Conservation (phyloP, 2,329 filamentous ascomycete genomes). For the Scedosporium aurantiacum region DNA sequence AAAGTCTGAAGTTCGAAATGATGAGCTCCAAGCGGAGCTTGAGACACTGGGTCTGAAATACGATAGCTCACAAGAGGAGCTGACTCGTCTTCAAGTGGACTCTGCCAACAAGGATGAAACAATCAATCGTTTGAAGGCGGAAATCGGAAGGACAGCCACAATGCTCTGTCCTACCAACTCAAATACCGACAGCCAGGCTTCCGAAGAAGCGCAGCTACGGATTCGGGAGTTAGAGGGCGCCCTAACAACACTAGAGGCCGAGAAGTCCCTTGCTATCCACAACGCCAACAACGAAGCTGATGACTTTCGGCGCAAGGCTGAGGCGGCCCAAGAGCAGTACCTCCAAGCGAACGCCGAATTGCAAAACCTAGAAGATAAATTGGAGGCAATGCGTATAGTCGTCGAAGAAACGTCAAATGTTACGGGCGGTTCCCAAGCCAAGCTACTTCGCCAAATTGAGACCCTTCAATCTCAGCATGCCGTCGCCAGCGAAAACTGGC, state of each 20-base stretch:
- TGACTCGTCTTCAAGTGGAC: slow-evolving; percentile 52
- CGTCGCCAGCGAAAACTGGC: slow-evolving; percentile 93
- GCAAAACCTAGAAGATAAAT: slow-evolving; percentile 70
- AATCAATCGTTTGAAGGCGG: slow-evolving; percentile 57
- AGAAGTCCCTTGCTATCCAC: slow-evolving; percentile 61
- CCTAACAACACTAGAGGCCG: slow-evolving; percentile 57
- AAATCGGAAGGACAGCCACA: slow-evolving; percentile 56
- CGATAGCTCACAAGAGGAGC: slow-evolving; percentile 21
- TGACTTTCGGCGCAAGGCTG: slow-evolving; percentile 62
- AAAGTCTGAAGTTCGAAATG: slow-evolving; percentile 15
- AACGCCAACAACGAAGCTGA: slow-evolving; percentile 58
- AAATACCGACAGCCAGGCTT: slow-evolving; percentile 41
- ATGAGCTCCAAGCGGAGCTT: slow-evolving; percentile 21
- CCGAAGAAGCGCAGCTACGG: slow-evolving; percentile 39
- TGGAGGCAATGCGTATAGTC: slow-evolving; percentile 74
- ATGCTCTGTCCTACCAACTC: slow-evolving; percentile 52
- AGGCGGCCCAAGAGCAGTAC: slow-evolving; percentile 60
- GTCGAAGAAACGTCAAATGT: slow-evolving; percentile 82
- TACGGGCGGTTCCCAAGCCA: slow-evolving; percentile 74
- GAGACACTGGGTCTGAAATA: slow-evolving; percentile 15
- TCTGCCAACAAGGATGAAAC: slow-evolving; percentile 51
- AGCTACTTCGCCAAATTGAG: slow-evolving; percentile 86
- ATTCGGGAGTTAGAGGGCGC: slow-evolving; percentile 44
- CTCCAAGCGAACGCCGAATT: slow-evolving; percentile 71
- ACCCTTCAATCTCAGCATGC: slow-evolving; percentile 92